phyloP scores from a whole-genome alignment of 2,329 filamentous ascomycete genomes.

The Lecanosticta acicola region DNA sequence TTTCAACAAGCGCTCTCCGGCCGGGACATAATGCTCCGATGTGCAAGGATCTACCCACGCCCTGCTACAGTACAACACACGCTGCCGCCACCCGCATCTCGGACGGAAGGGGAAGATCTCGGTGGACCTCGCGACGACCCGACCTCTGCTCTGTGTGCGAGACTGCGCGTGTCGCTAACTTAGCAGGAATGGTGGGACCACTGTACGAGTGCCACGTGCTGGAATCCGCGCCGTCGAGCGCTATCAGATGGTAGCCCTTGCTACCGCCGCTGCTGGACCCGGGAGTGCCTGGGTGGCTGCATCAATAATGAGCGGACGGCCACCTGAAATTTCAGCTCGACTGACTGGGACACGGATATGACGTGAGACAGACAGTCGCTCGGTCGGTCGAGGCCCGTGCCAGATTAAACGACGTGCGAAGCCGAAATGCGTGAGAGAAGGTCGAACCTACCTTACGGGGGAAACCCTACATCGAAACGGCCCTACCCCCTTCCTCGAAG shows the following conservation, averaged over 20 bases:
- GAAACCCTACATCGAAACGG: background rate
- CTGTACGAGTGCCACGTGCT: background rate
- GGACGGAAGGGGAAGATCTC: background rate
- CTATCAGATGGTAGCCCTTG: background rate
- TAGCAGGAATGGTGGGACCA: background rate
- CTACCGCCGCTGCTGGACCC: slow-evolving; percentile 2
- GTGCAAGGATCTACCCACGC: background rate
- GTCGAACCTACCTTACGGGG: background rate
- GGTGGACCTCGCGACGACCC: background rate
- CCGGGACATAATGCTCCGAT: background rate
- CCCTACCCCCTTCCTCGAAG: background rate
- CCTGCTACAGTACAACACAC: background rate
- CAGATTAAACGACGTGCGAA: background rate
- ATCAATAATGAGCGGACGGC: background rate
- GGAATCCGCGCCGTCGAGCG: background rate
- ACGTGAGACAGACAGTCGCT: too few species aligned
- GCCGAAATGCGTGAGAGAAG: background rate
- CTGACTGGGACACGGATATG: background rate
- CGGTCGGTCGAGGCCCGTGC: background rate
- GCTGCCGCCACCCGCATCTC: background rate
- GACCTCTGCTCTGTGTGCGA: background rate
- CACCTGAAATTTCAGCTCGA: background rate
- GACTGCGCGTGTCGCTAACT: background rate
- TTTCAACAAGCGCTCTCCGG: background rate
- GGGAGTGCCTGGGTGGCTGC: background rate